A percentile compares a stretch with the other conserved stretches of the same genome.
These are phyloP conservation scores for Hypomontagnella submonticulosa DNA, from an alignment of 495 filamentous ascomycete genomes.

Conservation along the genomic window DNA sequence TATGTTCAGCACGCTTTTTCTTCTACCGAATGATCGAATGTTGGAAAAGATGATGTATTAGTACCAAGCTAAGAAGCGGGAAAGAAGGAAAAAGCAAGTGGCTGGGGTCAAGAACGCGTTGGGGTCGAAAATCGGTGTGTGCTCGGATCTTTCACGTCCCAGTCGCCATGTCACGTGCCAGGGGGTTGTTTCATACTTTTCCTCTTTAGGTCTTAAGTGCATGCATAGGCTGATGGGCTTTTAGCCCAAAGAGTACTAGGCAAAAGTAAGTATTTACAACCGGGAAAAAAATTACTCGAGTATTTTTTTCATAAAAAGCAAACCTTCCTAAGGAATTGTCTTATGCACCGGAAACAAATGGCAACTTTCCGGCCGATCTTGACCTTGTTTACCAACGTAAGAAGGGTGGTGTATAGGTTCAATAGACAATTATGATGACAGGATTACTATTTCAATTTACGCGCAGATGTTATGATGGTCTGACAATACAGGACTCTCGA, in stretches of 20 bases:
- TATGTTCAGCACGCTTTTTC: no score
- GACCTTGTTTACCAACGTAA: no score
- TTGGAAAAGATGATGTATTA: no score
- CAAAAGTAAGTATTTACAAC: constrained; percentile 11
- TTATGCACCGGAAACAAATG: constrained; percentile 11
- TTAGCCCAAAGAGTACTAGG: background rate
- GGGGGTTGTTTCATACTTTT: constrained; percentile 38
- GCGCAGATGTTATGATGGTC: background rate
- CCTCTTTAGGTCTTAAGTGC: constrained; percentile 34
- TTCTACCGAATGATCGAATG: background rate
- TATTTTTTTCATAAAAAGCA: no score
- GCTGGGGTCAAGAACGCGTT: constrained; percentile 35
- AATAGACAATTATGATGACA: constrained; percentile 1
- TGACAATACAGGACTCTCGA: background rate
- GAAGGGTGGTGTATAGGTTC: no score
- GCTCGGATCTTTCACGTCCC: constrained; percentile 32
- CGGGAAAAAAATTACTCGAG: no score
- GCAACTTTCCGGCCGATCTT: constrained; percentile 23
- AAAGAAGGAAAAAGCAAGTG: constrained; percentile 28
- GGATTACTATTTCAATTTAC: background rate
- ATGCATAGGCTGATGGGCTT: constrained; percentile 19
- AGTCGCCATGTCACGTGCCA: constrained; percentile 47
- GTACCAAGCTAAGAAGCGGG: no score
- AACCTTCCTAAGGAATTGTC: constrained; percentile 16
- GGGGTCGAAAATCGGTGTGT: constrained; percentile 31